Conservation (phyloP, 1,139 yeast species). For the Zygosaccharomyces pseudobailii region DNA sequence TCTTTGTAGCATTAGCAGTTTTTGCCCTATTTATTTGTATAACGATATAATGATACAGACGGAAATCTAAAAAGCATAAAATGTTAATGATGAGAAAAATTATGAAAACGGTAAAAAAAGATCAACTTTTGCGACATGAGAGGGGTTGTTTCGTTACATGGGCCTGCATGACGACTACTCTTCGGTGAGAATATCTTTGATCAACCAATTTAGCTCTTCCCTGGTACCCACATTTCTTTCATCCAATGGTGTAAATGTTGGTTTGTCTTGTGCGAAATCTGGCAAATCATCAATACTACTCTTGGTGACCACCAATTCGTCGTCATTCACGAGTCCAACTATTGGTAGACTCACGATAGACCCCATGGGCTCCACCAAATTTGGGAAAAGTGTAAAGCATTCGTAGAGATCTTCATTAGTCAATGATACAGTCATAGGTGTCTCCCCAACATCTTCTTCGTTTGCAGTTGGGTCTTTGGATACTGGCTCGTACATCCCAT, state of each 20-base stretch:
- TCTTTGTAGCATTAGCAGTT: neutral
- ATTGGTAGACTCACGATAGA: slow-evolving; percentile 48
- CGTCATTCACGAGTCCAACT: slow-evolving; percentile 52
- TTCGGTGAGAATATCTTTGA: slow-evolving; percentile 49
- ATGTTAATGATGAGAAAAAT: neutral
- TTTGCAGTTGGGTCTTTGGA: slow-evolving; percentile 12
- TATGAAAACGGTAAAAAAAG: neutral
- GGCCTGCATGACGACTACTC: slow-evolving; percentile 14
- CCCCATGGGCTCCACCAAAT: slow-evolving; percentile 63
- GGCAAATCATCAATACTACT: slow-evolving; percentile 40
- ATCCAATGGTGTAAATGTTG: slow-evolving; percentile 31
- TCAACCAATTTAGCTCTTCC: slow-evolving; percentile 67
- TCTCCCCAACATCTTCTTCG: slow-evolving; percentile 12
- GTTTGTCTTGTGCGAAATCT: slow-evolving; percentile 29
- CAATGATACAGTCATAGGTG: slow-evolving; percentile 39
- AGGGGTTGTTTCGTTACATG: neutral
- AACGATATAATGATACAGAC: slow-evolving; percentile 4
- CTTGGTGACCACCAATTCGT: slow-evolving; percentile 43
- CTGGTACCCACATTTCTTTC: slow-evolving; percentile 51
- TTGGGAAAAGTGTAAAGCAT: slow-evolving; percentile 61
- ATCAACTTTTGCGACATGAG: neutral
- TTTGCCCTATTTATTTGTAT: neutral
- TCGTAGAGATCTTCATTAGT: slow-evolving; percentile 64
- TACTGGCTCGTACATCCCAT: slow-evolving; percentile 30
- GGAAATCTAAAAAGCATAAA: neutral